Evolutionary conservation across 2,329 filamentous ascomycete genomes (phyloP), one percentile per base, ranked within the genome.

Genomic region (Colletotrichum karsti): DNA sequence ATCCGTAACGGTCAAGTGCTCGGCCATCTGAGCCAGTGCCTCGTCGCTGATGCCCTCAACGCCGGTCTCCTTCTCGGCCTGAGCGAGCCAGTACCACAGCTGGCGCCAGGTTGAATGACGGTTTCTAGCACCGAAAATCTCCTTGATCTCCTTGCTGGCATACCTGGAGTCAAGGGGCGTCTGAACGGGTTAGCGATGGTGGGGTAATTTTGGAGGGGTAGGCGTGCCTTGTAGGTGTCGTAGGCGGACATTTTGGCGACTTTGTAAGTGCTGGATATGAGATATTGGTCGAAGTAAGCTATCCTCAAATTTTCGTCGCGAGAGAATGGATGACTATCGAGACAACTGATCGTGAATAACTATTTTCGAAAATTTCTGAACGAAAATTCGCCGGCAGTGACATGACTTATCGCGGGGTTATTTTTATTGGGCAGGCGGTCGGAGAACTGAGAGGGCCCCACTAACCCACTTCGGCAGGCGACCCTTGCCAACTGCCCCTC

Each of bases 11-110:
- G 84, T 85, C 48, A 95, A 83, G 69, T 95, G 86, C n/a, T 88
- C 87, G 71, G 87, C 85, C 88, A 97, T 92, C 79, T 94, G 88
- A 67, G 90, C 86, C 58, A 98, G 84, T 8, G 94, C 94, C 74
- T 95, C 89, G 20, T 87, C 79, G 13, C 88, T 90, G 76, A 97
- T 95, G 48, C 81, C 77, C 8, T 87, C 83, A 51, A 97, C 87
- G 3, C 94, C 94, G 2, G 97, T 87, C 79, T 95, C 92, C 78
- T 90, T 91, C 84, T 97, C 92, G 9, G 88, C 85, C 84, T 97
- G 91, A 24, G 94, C 94, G 10, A 97, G 91, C 81, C 87, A 90
- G 48, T 95, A 83, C 95, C 95, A 98, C 18, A 97, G 88, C 77
- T 93, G 87, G 71, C 94, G 90, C 94, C 94, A 97, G 62, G 90